Base-by-base conservation (phyloP, 805 yeast species). In the Nakazawaea siamensis region DNA sequence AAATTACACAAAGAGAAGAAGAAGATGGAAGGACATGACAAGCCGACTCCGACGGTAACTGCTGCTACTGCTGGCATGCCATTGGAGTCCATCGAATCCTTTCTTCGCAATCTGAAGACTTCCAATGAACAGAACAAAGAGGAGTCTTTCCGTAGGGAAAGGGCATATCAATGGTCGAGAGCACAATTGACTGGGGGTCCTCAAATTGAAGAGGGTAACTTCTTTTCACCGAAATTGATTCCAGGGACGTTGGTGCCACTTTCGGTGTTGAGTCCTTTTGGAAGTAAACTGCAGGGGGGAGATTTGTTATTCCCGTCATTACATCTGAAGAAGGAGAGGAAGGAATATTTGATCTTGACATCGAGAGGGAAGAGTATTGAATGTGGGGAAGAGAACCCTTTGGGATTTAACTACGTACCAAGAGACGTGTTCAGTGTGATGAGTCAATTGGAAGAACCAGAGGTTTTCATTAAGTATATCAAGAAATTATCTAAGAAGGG, bases 111-210 rank as follows among this genome's bases (percentile, higher is more conserved):
- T 5, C 68, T 76, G 4, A 69, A 70, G 39, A 49, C 49, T 13
- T 54, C 56, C 14, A 59, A 58, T 36, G 64, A 64, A 16, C 31
- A 43, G 14, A 58, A 58, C 21, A 66, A 65, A 24, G 71, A 70
- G 38, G 57, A 58, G 25, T 47, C 58, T 27, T 72, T 70, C 45
- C 62, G 75, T 24, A 68, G 67, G 31, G 48, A 57, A 25, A 61
- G 63, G 27, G 76, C 80, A 0, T 73, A 57, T 40, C 79, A 73
- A 35, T 71, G 74, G 70, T 62, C 71, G 27, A 57, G 46, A 24
- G 54, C 60, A 27, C 53, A 57, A 43, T 43, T 47, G 26, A 47
- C 53, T 13, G 35, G 39, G 9, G 45, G 57, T n/a, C n/a, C n/a
- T n/a, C 58, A 66, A 5, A 43, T 73, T 11, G 68, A 60, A 31